A percentile compares a stretch with the other conserved stretches of the same genome.
These are phyloP conservation scores for Nothophaeocryptopus gaeumannii DNA, from an alignment of 2,329 filamentous ascomycete species.

Conservation along the genomic window DNA sequence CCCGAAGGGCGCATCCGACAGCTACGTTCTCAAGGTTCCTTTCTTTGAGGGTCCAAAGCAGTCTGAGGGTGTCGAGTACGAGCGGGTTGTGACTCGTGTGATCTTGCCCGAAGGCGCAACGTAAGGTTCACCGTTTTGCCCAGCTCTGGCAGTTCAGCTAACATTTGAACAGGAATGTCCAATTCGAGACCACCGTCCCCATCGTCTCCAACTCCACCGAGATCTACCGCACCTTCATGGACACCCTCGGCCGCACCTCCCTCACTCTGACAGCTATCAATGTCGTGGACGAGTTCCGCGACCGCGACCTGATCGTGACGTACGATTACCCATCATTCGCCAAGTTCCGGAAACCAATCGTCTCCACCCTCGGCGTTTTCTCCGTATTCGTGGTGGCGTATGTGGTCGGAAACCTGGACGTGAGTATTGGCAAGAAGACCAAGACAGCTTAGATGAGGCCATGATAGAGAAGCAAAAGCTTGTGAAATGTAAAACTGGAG, in stretches of 20 bases:
- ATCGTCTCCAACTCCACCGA: conserved; percentile 60
- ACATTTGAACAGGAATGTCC: conserved; percentile 63
- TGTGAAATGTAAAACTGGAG: too few relatives aligned
- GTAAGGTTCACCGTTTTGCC: conserved; percentile 51
- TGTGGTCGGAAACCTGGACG: conserved; percentile 73
- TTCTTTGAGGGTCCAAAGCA: conserved; percentile 91
- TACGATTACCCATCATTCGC: conserved; percentile 79
- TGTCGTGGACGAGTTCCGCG: conserved; percentile 84
- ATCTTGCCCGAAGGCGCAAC: conserved; percentile 88
- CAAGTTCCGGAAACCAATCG: conserved; percentile 78
- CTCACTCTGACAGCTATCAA: conserved; percentile 79
- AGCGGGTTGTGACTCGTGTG: conserved; percentile 73
- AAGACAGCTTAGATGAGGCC: conserved; percentile 13
- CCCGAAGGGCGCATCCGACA: conserved; percentile 56
- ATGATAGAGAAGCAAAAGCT: conserved; percentile 10
- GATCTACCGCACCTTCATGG: conserved; percentile 85
- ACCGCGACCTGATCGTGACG: conserved; percentile 77
- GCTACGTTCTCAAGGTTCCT: conserved; percentile 84
- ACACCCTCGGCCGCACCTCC: conserved; percentile 83
- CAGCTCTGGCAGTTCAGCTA: conserved; percentile 1
- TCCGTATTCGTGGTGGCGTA: conserved; percentile 72
- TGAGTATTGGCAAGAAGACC: conserved; percentile 63
- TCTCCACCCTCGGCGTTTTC: conserved; percentile 71
- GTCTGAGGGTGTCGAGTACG: conserved; percentile 80
- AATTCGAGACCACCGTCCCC: conserved; percentile 72